Conservation (phyloP, 495 filamentous ascomycete genomes). For the Entonaema liquescens region DNA sequence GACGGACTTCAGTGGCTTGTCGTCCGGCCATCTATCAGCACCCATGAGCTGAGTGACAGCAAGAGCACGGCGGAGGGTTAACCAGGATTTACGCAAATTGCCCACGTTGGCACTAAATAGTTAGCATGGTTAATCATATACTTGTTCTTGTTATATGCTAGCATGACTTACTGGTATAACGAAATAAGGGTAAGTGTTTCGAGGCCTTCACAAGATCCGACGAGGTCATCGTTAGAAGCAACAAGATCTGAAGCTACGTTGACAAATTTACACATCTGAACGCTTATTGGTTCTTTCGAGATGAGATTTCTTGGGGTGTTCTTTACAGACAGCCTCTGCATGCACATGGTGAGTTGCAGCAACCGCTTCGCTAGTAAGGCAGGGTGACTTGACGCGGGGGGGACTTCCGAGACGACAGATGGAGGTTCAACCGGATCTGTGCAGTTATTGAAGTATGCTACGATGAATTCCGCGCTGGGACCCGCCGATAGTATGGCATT, state of each 20-base stretch:
- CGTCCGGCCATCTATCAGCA: constrained; percentile 43
- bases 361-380: constrained; percentile 55
- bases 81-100: constrained; percentile 57
- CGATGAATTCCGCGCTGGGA: constrained; percentile 44
- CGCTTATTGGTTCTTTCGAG: constrained; percentile 43
- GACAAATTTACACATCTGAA: constrained; percentile 49
- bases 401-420: constrained; percentile 42
- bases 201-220: constrained; percentile 56
- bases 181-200: constrained; percentile 52
- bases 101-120: constrained; percentile 48
- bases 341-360: constrained; percentile 57
- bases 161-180: constrained; percentile 48
- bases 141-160: neutral
- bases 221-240: constrained; percentile 59
- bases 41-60: constrained; percentile 58
- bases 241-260: constrained; percentile 51
- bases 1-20: constrained; percentile 45
- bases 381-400: constrained; percentile 53
- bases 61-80: constrained; percentile 52
- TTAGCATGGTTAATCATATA: neutral
- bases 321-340: constrained; percentile 53
- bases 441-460: constrained; percentile 42
- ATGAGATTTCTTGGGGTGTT: constrained; percentile 40
- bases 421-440: constrained; percentile 38
- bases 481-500: constrained; percentile 45